These are phyloP conservation scores for Pistacia vera DNA, from an alignment of 345 rosid genomes.

Conservation along the genomic window DNA sequence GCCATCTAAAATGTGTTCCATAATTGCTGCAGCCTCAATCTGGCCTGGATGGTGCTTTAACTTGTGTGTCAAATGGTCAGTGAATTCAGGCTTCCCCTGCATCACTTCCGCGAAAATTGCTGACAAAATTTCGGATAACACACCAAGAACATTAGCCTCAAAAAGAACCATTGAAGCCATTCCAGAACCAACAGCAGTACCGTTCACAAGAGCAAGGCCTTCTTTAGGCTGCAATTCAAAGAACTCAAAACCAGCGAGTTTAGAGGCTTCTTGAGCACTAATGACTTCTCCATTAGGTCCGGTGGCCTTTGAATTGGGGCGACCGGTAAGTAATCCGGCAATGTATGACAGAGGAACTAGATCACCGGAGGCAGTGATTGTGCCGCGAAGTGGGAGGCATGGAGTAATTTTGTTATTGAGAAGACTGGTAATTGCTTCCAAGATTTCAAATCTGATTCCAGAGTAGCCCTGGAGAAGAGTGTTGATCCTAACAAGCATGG, in stretches of 20 bases:
- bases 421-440: slow-evolving; percentile 66
- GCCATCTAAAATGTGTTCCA: slow-evolving; percentile 55
- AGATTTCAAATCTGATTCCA: slow-evolving; percentile 69
- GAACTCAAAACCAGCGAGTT: slow-evolving; percentile 41
- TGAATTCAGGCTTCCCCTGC: slow-evolving; percentile 56
- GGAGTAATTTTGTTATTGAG: slow-evolving; percentile 71
- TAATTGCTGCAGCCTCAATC: slow-evolving; percentile 63
- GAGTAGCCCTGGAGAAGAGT: slow-evolving; percentile 80
- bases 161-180: slow-evolving; percentile 59
- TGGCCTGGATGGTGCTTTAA: slow-evolving; percentile 66
- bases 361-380: slow-evolving; percentile 73
- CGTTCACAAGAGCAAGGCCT: slow-evolving; percentile 71
- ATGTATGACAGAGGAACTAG: slow-evolving; percentile 75
- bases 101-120: slow-evolving; percentile 59
- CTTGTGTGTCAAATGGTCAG: slow-evolving; percentile 57
- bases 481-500: slow-evolving; percentile 76
- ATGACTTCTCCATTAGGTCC: slow-evolving; percentile 65
- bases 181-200: slow-evolving; percentile 74
- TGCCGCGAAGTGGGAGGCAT: slow-evolving; percentile 74
- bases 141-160: slow-evolving; percentile 41
- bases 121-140: slow-evolving; percentile 44
- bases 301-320: slow-evolving; percentile 57
- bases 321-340: slow-evolving; percentile 62
- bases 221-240: slow-evolving; percentile 74
- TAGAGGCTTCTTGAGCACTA: slow-evolving; percentile 51